Percentiles rank a stretch among this genome's conserved stretches.
phyloP scores from a whole-genome alignment of 345 rosid genomes.

The Arabidopsis suecica region DNA sequence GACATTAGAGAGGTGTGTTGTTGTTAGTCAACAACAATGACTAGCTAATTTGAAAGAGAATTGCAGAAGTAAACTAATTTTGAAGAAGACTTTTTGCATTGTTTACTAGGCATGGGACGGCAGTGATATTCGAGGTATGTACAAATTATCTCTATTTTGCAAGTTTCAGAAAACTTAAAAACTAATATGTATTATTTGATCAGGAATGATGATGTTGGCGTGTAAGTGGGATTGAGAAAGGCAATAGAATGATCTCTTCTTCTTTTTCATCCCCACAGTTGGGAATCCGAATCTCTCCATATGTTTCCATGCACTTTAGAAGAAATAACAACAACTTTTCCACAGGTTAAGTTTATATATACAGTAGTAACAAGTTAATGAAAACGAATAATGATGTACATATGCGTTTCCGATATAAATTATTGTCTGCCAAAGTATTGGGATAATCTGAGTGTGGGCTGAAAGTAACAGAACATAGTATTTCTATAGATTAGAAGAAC shows the following conservation, averaged over 20 bases:
- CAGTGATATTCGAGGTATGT: constrained; percentile 7
- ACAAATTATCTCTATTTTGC: background rate
- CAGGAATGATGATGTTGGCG: background rate
- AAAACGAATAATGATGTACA: no score
- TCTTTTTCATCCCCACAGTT: background rate
- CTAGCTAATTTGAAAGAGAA: background rate
- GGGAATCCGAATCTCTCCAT: no score
- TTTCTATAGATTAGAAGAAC: no score
- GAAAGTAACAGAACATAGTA: no score
- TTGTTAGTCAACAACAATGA: background rate
- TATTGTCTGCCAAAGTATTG: no score
- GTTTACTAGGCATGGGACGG: constrained; percentile 11
- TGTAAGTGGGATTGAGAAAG: background rate
- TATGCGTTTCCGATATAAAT: no score
- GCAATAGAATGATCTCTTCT: background rate
- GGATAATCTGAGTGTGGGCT: no score
- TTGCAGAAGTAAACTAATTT: background rate
- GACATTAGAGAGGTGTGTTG: background rate
- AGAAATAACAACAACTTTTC: background rate
- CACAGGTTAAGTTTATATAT: background rate
- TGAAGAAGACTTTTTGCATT: background rate
- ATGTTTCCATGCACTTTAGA: no score
- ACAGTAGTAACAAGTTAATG: no score
- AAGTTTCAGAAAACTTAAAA: background rate
- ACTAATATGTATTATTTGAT: background rate